Percentiles rank a stretch among this genome's conserved stretches.
phyloP scores from a whole-genome alignment of 1,139 yeast species.

The Geotrichum restrictum region DNA sequence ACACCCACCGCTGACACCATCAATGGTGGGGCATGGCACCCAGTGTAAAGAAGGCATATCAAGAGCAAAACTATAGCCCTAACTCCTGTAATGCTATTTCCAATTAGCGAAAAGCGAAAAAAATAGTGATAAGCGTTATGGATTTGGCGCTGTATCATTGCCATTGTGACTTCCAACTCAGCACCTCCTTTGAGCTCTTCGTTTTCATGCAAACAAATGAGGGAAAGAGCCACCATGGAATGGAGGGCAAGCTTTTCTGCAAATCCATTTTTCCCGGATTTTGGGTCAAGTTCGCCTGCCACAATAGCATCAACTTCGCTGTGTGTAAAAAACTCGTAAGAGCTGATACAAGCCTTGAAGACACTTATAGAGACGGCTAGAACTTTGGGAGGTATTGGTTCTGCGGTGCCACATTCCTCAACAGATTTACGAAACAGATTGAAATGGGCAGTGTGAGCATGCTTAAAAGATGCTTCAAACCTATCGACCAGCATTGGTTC shows the following conservation, averaged over 20 bases:
- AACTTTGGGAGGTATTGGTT: not conserved
- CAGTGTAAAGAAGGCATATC: constrained; percentile 26
- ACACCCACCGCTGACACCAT: constrained; percentile 45
- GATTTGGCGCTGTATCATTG: not conserved
- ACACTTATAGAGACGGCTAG: not conserved
- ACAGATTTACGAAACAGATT: not conserved
- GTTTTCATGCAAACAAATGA: not conserved
- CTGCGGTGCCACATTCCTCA: not conserved
- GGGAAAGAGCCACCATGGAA: constrained; percentile 3
- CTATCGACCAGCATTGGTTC: constrained; percentile 24
- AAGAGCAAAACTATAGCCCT: constrained; percentile 26
- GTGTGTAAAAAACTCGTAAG: constrained; percentile 17
- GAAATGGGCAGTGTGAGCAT: not conserved
- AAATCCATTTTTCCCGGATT: constrained; percentile 10
- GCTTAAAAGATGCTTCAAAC: not conserved
- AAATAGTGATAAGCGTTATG: constrained; percentile 26
- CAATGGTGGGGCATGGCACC: not conserved
- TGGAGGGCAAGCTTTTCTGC: constrained; percentile 16
- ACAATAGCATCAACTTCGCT: not conserved
- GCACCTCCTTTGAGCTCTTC: not conserved
- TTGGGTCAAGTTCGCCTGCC: not conserved
- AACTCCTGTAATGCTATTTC: constrained; percentile 26
- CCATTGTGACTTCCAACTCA: not conserved
- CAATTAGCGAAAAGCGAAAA: constrained; percentile 24
- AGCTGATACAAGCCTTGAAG: not conserved